A percentile compares a stretch with the other conserved stretches of the same genome.
These are phyloP conservation scores for Neurospora crassa DNA, from an alignment of 2,329 filamentous ascomycete genomes.

Conservation along the genomic window DNA sequence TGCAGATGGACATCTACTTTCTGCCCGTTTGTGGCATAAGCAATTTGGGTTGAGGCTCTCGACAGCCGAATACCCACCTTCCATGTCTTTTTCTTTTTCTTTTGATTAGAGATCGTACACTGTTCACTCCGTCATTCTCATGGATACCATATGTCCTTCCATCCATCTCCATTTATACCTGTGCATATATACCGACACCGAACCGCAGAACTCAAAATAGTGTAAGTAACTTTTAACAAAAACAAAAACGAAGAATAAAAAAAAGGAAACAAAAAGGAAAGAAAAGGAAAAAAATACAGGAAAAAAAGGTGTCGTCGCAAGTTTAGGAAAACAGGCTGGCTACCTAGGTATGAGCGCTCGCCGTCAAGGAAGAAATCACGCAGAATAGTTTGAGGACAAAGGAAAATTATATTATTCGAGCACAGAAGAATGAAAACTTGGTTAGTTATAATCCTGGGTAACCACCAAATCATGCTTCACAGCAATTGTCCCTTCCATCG, in stretches of 20 bases:
- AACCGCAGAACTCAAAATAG: neutral
- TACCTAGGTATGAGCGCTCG: neutral
- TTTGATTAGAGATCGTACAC: neutral
- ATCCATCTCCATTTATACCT: neutral
- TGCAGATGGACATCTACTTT: neutral
- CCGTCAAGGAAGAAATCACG: neutral
- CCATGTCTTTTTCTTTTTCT: neutral
- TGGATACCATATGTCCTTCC: neutral
- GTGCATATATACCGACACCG: neutral
- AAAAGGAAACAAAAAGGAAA: too few relatives aligned
- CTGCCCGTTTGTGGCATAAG: neutral
- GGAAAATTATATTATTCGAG: neutral
- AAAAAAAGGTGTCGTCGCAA: neutral
- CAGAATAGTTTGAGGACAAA: neutral
- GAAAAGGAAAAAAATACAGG: too few relatives aligned
- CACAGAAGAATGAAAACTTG: neutral
- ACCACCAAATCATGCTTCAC: neutral
- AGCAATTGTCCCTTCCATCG: neutral
- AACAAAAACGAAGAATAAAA: too few relatives aligned
- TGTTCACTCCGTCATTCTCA: neutral
- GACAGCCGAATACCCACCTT: neutral
- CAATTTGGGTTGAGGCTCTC: neutral
- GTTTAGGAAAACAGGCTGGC: neutral
- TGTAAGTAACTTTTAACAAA: neutral
- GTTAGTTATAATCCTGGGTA: neutral